phyloP scores from a whole-genome alignment of 2,329 filamentous ascomycete species.

The Fusarium pininemorale region DNA sequence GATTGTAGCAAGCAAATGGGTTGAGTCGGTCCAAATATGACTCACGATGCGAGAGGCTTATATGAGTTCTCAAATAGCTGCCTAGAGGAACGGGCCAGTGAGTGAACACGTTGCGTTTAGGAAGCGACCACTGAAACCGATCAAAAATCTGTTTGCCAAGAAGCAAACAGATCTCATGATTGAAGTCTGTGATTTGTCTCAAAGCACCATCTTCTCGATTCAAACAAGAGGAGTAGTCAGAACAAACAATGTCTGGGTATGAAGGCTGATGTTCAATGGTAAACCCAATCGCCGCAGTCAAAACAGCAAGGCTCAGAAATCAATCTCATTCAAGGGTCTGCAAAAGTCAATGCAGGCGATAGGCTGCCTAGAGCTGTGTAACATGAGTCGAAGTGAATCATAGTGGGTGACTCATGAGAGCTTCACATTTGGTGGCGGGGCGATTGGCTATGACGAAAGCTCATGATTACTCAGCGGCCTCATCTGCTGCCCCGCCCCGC shows the following conservation, averaged over 20 bases:
- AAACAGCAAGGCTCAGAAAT: too few relatives aligned
- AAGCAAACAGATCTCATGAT: not conserved
- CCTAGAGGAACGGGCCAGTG: not conserved
- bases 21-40: not conserved
- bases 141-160: rapidly evolving
- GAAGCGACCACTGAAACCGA: rapidly evolving
- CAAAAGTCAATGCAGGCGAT: not conserved
- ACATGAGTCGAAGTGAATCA: not conserved
- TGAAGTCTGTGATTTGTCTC: not conserved
- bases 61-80: not conserved
- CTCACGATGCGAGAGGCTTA: not conserved
- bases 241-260: too few relatives aligned
- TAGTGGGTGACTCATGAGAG: not conserved
- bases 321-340: rapidly evolving
- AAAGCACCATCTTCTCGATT: not conserved
- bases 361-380: not conserved
- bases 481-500: constrained; percentile 11
- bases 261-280: not conserved
- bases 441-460: not conserved
- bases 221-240: too few relatives aligned
- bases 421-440: not conserved
- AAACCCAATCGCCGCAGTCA: not conserved
- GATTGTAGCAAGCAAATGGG: rapidly evolving
- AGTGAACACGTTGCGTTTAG: not conserved
- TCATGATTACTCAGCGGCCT: constrained; percentile 18